Evolutionary conservation across 73 alveolate genomes (phyloP), one percentile per base, ranked within the genome.

Genomic region (Halteria grandinella): DNA sequence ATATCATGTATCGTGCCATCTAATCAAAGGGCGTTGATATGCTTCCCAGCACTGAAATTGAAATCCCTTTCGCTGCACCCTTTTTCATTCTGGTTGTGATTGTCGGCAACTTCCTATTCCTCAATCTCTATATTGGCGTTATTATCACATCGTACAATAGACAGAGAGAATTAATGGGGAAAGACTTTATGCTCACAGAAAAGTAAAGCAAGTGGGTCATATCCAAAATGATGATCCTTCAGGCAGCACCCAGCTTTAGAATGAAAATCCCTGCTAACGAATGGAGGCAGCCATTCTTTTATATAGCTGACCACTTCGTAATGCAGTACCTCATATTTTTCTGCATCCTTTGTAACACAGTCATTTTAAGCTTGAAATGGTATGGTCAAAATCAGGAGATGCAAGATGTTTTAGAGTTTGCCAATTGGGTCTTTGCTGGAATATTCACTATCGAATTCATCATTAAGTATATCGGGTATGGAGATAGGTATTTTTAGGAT

Each of bases 61-160:
- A 24, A 47, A 11, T 37, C 6, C 43, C 31, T 21, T 3, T 14
- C 1, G 28, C 18, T 48, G 23, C 28, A 1, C 18, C 69, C 27
- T 85, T 44, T 78, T 76, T 85, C 39, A 53, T 85, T n/a, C 53
- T 55, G 24, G 85, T 85, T 57, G 78, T 89, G 17, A 77, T 89
- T 24, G 86, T 89, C 14, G 90, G 83, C 0, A 37, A 58, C 55
- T 75, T 89, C 85, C 85, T 89, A 70, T 69, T 89, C 59, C 57
- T 89, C 45, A 89, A 89, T 73, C 71, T 89, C 51, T 79, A 79
- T 54, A 93, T 89, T 45, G 96, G 96, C 10, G 91, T 89, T 18
- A 85, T 89, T 0, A 89, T 89, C 45, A 75, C 73, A 51, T 85
- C 83, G 34, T 89, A 83, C 57, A 89, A 82, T 39, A 39, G 77